Evolutionary conservation across 805 yeast species (phyloP), one percentile per base, ranked within the genome.

Genomic region (Metschnikowia colocasiae): DNA sequence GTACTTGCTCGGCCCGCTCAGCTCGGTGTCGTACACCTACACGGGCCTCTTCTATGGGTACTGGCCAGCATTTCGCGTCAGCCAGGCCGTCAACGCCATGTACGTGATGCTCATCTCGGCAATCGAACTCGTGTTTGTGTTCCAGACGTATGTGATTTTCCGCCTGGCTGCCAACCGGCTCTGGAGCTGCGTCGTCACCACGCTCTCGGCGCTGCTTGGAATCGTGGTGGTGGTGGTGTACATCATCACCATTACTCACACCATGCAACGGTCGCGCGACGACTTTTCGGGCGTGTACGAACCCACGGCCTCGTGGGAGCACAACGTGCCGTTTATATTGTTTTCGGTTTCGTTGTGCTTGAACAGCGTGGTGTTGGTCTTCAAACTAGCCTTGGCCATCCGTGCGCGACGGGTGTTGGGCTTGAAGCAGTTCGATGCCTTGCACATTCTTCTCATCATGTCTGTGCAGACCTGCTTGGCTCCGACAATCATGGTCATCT

Each of bases 391-490:
- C 22, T 46, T 78, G 39, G 96, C 96, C 0, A 77, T 88, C 22
- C 74, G 81, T 48, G 76, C 88, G 4, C 78, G 99, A 63, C 74
- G 89, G 45, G 78, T 69, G 51, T 63, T 91, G 42, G 99, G 99
- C 0, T 69, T 89, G 49, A 81, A 76, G 59, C 96, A 88, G 61
- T 88, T 91, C 59, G 91, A 85, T 52, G 81, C 87, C 22, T 80
- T 87, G 62, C 96, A 89, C 62, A 80, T 90, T 30, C 66, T 94
- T 38, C 67, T 88, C 49, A 84, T 91, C 46, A 87, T 87, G 92
- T 71, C 88, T 0, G 67, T 81, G 12, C 98, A 94, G 64, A 82
- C 96, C 0, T 78, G 91, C 75, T 63, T 90, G 8, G 68, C 88
- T 16, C 97, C 98, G 2, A 79, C 94, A 0, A 64, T 83, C 9